Evolutionary conservation across 2,329 filamentous ascomycete genomes (phyloP), one percentile per base, ranked within the genome.

Genomic region (Fusarium napiforme): DNA sequence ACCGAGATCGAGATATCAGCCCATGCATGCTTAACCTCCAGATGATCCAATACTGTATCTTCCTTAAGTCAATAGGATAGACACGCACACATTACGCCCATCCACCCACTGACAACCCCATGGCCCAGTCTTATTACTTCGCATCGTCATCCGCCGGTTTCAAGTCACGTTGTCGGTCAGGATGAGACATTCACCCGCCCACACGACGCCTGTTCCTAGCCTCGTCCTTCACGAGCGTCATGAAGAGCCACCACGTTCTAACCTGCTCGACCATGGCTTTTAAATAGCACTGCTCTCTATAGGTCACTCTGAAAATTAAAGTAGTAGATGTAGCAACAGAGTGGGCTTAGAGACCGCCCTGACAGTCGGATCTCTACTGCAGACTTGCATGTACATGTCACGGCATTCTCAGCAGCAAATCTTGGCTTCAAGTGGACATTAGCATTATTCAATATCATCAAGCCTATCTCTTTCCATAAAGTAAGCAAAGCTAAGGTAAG

Each of bases 381-480:
- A 42, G 30, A 28, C 19, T n/a, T 39, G 12, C 8, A 23, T 42
- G 37, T 34, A 19, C 34, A 43, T 21, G 50, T 49, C 56, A 59
- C 30, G 39, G 36, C 32, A 64, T 40, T 34, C 42, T 30, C n/a
- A 32, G n/a, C 18, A 53, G 62, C 19, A 46, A 46, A 59, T 34
- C 26, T 64, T 28, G 55, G n/a, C 55, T 64, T 61, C 58, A 64
- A 70, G 56, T 77, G 57, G 68, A 73, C 69, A 79, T 79, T 79
- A 79, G 72, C 72, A 79, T 79, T 79, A 79, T 67, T 78, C 67
- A 78, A 75, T 79, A 79, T 71, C 73, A 71, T 76, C 56, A 60
- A 46, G 60, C 28, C 50, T 69, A 65, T 58, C 61, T 58, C 64
- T 63, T 64, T 61, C 53, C 45, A 49, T 64, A 56, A 66, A 72